Evolutionary conservation across 129 eudicot genomes (phyloP).

Genomic region (Flaveria robusta): DNA sequence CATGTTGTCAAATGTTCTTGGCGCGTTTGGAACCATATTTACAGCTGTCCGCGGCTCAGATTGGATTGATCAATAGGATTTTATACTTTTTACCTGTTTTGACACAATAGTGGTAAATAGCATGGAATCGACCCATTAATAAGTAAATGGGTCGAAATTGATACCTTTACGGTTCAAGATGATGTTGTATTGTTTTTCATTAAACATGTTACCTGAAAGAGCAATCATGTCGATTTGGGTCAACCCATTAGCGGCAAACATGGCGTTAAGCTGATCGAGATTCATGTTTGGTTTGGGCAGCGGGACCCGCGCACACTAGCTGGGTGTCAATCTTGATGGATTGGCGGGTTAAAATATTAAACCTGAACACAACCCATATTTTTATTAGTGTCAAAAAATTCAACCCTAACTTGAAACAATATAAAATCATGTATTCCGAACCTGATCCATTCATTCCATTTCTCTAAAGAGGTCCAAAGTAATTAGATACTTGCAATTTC

Average conservation of each 20-base stretch:
- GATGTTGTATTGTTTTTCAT: neutral
- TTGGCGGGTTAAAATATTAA: no score
- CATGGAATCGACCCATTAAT: neutral
- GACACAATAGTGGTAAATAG: neutral
- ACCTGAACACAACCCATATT: no score
- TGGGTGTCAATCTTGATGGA: no score
- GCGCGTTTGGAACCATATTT: slow-evolving; percentile 76
- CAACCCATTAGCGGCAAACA: slow-evolving; percentile 68
- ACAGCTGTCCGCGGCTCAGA: slow-evolving; percentile 51
- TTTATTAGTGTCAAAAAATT: no score
- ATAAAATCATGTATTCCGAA: no score
- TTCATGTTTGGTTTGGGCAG: slow-evolving; percentile 69
- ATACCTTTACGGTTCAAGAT: neutral
- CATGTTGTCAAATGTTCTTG: slow-evolving; percentile 66
- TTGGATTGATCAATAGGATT: slow-evolving; percentile 32
- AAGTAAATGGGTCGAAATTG: neutral
- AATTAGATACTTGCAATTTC: no score
- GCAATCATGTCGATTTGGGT: slow-evolving; percentile 84
- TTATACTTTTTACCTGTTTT: neutral
- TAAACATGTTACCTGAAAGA: slow-evolving; percentile 61
- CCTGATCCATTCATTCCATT: no score
- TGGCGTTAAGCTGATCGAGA: slow-evolving; percentile 60
- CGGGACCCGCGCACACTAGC: slow-evolving; percentile 61
- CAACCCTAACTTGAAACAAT: no score
- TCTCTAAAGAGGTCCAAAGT: no score